A percentile compares a stretch with the other conserved stretches of the same genome.
Evolutionary conservation across 2,329 filamentous ascomycete species (phyloP).

Genomic region (Gnomoniopsis smithogilvyi): DNA sequence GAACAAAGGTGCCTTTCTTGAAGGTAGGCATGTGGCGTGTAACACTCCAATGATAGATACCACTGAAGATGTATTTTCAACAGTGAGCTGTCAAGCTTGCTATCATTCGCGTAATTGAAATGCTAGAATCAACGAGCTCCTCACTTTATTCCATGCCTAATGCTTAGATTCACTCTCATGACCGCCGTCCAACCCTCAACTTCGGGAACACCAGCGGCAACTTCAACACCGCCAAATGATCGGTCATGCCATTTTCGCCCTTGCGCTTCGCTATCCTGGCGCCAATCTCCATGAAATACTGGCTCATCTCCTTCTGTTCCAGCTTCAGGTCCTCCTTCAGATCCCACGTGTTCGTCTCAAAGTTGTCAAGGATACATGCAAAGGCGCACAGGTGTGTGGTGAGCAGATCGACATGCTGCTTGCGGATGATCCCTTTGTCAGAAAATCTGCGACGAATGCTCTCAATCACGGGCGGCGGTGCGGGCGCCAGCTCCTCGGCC

Average conservation of each 20-base stretch:
- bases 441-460: conserved; percentile 68
- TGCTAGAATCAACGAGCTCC: too few relatives aligned
- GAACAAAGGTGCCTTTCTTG: too few relatives aligned
- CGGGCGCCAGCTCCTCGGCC: conserved; percentile 50
- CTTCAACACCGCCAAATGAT: conserved; percentile 64
- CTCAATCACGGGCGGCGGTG: conserved; percentile 61
- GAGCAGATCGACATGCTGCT: conserved; percentile 68
- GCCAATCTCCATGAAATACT: conserved; percentile 75
- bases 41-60: too few relatives aligned
- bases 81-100: too few relatives aligned
- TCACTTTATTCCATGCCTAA: too few relatives aligned
- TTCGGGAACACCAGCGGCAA: conserved; percentile 84
- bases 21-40: too few relatives aligned
- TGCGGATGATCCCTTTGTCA: conserved; percentile 60
- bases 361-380: conserved; percentile 69
- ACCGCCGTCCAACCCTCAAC: conserved; percentile 31
- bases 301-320: conserved; percentile 66
- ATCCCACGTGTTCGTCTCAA: conserved; percentile 66
- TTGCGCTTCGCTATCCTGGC: conserved; percentile 61
- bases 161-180: conserved; percentile 9
- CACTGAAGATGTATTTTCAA: too few relatives aligned
- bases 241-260: conserved; percentile 54
- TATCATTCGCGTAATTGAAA: too few relatives aligned
- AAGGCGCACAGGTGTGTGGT: conserved; percentile 72
- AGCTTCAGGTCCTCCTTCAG: conserved; percentile 69